These are phyloP conservation scores for Ophiostoma novo-ulmi DNA, from an alignment of 2,329 filamentous ascomycete genomes.

Conservation along the genomic window DNA sequence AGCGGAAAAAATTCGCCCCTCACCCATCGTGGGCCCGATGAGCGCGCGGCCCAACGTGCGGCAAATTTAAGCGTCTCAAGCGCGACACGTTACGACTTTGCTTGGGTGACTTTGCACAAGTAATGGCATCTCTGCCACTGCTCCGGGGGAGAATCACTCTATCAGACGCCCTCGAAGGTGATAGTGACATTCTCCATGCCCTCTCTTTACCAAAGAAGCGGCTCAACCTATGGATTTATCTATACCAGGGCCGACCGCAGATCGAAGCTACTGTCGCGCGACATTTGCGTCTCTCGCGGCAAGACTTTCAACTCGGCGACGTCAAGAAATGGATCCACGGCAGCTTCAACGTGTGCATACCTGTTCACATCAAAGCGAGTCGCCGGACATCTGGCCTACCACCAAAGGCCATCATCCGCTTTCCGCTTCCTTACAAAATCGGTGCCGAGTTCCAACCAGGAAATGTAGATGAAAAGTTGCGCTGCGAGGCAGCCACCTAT, in stretches of 20 bases:
- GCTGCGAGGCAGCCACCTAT: slow-evolving; percentile 38
- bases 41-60: too few relatives aligned
- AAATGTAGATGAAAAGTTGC: slow-evolving; percentile 33
- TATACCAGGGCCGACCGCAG: neutral
- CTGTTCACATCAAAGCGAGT: neutral
- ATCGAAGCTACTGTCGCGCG: neutral
- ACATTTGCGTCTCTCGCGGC: neutral
- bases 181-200: neutral
- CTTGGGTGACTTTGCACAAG: neutral
- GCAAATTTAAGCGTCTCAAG: too few relatives aligned
- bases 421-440: slow-evolving; percentile 7
- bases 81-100: neutral
- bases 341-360: slow-evolving; percentile 3
- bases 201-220: neutral
- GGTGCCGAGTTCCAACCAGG: neutral
- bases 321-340: neutral
- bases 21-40: too few relatives aligned
- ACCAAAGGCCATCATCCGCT: neutral
- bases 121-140: slow-evolving; percentile 2
- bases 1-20: too few relatives aligned
- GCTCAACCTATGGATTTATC: neutral
- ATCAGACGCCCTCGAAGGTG: neutral
- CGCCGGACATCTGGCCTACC: neutral
- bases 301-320: neutral
- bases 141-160: neutral